Percentiles rank a stretch among this genome's conserved stretches.
Conservation (phyloP, 768 basidiomycete genomes). For the Termitomyces heimii region DNA sequence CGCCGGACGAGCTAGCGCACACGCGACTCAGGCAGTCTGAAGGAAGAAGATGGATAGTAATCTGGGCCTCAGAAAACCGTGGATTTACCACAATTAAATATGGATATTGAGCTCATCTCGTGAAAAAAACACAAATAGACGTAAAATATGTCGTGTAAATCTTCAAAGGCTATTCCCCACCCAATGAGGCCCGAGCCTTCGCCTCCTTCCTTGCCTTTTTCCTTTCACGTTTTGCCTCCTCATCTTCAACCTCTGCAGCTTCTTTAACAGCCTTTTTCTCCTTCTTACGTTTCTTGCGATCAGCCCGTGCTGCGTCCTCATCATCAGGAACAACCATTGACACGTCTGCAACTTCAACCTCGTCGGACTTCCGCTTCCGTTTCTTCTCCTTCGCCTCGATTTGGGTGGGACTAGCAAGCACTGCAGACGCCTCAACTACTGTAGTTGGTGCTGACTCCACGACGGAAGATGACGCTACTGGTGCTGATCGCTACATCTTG, state of each 20-base stretch:
- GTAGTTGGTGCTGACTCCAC: constrained; percentile 17
- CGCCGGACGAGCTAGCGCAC: too few relatives aligned
- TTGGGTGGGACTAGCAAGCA: constrained; percentile 29
- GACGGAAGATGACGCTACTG: constrained; percentile 28
- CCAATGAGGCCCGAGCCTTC: constrained; percentile 43
- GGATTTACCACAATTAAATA: too few relatives aligned
- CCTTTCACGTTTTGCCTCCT: constrained; percentile 54
- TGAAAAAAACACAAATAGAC: neutral
- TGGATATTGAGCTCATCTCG: too few relatives aligned
- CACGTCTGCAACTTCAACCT: constrained; percentile 36
- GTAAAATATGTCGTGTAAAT: neutral
- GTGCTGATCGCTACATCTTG: constrained; percentile 21
- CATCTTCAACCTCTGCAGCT: constrained; percentile 47
- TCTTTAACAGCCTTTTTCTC: constrained; percentile 52
- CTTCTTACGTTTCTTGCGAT: constrained; percentile 57
- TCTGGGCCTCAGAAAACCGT: too few relatives aligned
- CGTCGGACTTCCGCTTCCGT: constrained; percentile 74
- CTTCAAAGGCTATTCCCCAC: constrained; percentile 23
- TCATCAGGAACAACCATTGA: constrained; percentile 33
- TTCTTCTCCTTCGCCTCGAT: constrained; percentile 75
- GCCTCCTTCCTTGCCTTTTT: constrained; percentile 69
- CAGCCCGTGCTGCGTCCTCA: constrained; percentile 44
- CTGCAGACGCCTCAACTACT: constrained; percentile 7
- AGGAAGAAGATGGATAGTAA: too few relatives aligned
- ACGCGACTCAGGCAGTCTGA: too few relatives aligned